These are phyloP conservation scores for Alternaria sp. DNA, from an alignment of 2,329 filamentous ascomycete genomes.

Conservation along the genomic window DNA sequence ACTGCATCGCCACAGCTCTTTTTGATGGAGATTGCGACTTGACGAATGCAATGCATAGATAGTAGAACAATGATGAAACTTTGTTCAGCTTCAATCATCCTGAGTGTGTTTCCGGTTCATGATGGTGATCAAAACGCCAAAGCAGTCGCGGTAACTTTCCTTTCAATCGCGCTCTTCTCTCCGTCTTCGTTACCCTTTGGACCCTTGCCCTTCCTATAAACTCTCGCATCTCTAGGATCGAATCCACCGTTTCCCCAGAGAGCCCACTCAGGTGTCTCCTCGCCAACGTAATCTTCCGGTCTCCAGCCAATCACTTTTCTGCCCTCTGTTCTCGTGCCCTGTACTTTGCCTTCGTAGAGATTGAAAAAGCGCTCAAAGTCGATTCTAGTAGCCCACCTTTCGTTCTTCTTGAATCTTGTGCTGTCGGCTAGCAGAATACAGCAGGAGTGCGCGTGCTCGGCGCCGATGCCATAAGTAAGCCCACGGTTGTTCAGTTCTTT, in stretches of 20 bases:
- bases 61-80: slow-evolving; percentile 10
- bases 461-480: slow-evolving; percentile 86
- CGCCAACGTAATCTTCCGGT: slow-evolving; percentile 90
- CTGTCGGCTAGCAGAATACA: slow-evolving; percentile 83
- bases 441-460: slow-evolving; percentile 94
- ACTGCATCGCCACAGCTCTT: background rate
- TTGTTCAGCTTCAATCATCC: background rate
- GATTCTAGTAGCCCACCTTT: slow-evolving; percentile 89
- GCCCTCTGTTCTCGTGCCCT: slow-evolving; percentile 56
- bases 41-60: slow-evolving; percentile 17
- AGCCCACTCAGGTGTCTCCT: slow-evolving; percentile 89
- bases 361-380: slow-evolving; percentile 90
- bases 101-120: background rate
- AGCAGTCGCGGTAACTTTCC: slow-evolving; percentile 7
- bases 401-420: slow-evolving; percentile 76
- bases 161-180: slow-evolving; percentile 20
- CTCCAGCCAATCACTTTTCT: slow-evolving; percentile 67
- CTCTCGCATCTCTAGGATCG: slow-evolving; percentile 86
- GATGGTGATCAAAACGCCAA: slow-evolving; percentile 23
- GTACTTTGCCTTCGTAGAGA: slow-evolving; percentile 69
- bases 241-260: slow-evolving; percentile 95
- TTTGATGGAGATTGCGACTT: slow-evolving; percentile 12
- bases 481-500: slow-evolving; percentile 72
- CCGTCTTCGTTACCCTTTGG: slow-evolving; percentile 38
- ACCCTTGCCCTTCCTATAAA: slow-evolving; percentile 83